Conservation (phyloP, 257 asterid genomes). For the Ehretia macrophylla region DNA sequence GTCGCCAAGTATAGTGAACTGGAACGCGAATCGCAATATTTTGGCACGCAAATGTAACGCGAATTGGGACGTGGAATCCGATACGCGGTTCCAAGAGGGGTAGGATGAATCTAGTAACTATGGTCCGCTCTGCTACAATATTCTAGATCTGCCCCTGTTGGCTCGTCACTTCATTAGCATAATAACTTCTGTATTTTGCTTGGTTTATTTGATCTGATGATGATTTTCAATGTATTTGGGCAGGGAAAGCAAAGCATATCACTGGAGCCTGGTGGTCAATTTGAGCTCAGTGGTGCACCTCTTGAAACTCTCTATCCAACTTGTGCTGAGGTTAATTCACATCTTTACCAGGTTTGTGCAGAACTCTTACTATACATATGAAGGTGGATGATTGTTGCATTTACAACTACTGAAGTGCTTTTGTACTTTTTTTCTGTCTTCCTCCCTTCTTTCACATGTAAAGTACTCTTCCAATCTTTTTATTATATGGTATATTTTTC, state of each 20-base stretch:
- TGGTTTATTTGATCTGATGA: not conserved
- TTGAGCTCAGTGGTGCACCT: conserved; percentile 99
- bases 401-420: not conserved
- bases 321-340: conserved; percentile 98
- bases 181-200: no score
- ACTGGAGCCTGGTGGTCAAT: conserved; percentile 96
- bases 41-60: no score
- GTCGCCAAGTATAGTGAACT: no score
- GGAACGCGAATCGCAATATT: no score
- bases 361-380: not conserved
- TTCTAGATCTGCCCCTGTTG: no score
- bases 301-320: conserved; percentile 96
- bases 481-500: no score
- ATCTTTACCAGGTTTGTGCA: conserved; percentile 74
- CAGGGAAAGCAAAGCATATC: conserved; percentile 97
- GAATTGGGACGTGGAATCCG: no score
- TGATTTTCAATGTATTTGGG: conserved; percentile 1
- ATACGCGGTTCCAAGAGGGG: no score
- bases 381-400: not conserved
- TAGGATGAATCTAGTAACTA: no score
- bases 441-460: not conserved
- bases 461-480: no score
- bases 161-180: no score
- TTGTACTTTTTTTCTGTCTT: not conserved
- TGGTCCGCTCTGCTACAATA: no score